Percentiles rank a stretch among this genome's conserved stretches.
Evolutionary conservation across 176 grass and related monocot species (phyloP).

Genomic region (Rhynchospora pubera): DNA sequence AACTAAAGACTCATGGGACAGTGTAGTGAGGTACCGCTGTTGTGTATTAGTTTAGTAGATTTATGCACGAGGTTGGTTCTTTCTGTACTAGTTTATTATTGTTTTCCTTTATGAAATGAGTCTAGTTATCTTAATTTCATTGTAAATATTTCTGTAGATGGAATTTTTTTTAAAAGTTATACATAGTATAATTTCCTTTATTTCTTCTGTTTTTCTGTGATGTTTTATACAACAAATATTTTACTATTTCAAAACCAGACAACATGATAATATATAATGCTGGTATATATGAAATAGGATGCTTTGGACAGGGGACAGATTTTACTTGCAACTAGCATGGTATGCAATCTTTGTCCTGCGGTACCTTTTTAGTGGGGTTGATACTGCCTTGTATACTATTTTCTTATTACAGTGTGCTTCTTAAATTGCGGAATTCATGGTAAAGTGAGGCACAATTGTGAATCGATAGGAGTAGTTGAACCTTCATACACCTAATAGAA

Average conservation of each 20-base stretch:
- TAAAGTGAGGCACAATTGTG: not conserved
- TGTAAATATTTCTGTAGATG: not conserved
- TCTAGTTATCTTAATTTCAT: not conserved
- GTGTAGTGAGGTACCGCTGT: not conserved
- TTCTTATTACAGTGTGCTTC: not conserved
- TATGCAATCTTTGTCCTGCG: not conserved
- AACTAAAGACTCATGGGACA: slow-evolving; percentile 12
- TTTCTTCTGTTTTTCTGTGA: not conserved
- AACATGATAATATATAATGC: not conserved
- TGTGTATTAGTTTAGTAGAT: not conserved
- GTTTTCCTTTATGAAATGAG: not conserved
- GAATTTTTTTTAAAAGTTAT: not conserved
- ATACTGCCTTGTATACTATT: not conserved
- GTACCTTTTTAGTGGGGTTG: not conserved
- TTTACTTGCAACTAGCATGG: not conserved
- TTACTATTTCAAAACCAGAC: not conserved
- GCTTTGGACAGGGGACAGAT: not conserved
- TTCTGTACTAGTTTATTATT: not conserved
- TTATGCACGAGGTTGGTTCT: not conserved
- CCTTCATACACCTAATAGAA: not conserved
- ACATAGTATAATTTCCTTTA: not conserved
- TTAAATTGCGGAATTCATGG: not conserved
- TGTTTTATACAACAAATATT: not conserved
- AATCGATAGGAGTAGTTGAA: not conserved
- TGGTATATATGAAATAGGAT: too few species aligned